These are phyloP conservation scores for Collybiopsis luxurians DNA, from an alignment of 768 basidiomycete species.

Conservation along the genomic window DNA sequence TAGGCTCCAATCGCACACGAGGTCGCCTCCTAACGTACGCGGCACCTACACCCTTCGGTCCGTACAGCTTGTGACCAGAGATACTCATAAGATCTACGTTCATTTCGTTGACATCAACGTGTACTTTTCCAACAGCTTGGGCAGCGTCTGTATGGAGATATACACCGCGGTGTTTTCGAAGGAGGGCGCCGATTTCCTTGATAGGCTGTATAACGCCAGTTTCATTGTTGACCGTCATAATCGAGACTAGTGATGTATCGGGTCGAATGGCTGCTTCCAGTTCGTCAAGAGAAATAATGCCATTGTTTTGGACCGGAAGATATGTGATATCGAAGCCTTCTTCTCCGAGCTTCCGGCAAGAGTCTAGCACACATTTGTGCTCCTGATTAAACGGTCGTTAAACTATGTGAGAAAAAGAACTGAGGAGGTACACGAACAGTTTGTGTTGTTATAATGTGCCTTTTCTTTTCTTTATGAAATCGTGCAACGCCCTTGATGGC, in stretches of 20 bases:
- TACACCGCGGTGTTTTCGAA: constrained; percentile 84
- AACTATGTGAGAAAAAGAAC: background rate
- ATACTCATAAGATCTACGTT: constrained; percentile 96
- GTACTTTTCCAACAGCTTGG: constrained; percentile 91
- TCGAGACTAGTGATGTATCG: constrained; percentile 90
- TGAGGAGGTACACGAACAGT: constrained; percentile 57
- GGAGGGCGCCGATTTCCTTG: constrained; percentile 86
- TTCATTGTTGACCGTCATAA: constrained; percentile 99
- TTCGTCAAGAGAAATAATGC: constrained; percentile 72
- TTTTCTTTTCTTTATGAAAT: constrained; percentile 92
- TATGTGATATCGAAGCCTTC: constrained; percentile 99
- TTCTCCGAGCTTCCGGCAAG: constrained; percentile 91
- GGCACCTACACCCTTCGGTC: constrained; percentile 95
- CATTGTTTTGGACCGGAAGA: constrained; percentile 88
- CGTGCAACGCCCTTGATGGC: constrained; percentile 94
- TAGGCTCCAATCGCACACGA: constrained; percentile 90
- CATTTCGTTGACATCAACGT: constrained; percentile 90
- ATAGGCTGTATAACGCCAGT: constrained; percentile 98
- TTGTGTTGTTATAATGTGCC: constrained; percentile 91
- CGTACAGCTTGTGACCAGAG: constrained; percentile 97
- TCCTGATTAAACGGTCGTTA: constrained; percentile 56
- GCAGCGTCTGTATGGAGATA: constrained; percentile 98
- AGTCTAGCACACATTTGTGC: constrained; percentile 99
- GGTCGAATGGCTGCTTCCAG: constrained; percentile 89
- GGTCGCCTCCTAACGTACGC: constrained; percentile 92